A percentile compares a stretch with the other conserved stretches of the same genome.
Evolutionary conservation across 2,329 filamentous ascomycete species (phyloP).

Genomic region (Xylaria sp.): DNA sequence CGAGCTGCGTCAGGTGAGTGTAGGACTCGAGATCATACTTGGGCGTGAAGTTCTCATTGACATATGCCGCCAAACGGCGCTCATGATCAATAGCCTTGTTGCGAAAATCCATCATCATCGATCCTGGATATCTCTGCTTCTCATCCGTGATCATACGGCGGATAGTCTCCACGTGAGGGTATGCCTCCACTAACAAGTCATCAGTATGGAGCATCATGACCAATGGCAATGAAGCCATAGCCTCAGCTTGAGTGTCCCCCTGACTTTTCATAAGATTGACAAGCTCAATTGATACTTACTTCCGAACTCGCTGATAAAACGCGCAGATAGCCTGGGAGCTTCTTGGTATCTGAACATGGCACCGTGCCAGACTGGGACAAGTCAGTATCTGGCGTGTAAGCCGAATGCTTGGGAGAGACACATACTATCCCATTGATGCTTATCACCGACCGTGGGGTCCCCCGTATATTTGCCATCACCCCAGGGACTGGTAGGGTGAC

Average conservation of each 20-base stretch:
- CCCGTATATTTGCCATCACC: constrained; percentile 60
- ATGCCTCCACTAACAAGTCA: constrained; percentile 55
- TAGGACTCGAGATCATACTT: constrained; percentile 40
- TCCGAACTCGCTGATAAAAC: constrained; percentile 78
- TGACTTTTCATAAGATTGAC: too few species aligned
- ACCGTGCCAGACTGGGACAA: constrained; percentile 62
- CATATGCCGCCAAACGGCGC: constrained; percentile 65
- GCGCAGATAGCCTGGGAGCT: constrained; percentile 62
- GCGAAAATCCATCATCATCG: constrained; percentile 70
- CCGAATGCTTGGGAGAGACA: neutral
- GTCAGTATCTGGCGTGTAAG: constrained; percentile 4
- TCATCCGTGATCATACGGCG: constrained; percentile 54
- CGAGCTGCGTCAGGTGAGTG: constrained; percentile 50
- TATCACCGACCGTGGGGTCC: constrained; percentile 67
- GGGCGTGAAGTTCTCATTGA: constrained; percentile 68
- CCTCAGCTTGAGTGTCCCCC: too few species aligned
- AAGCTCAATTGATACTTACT: constrained; percentile 32
- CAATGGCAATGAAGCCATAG: neutral
- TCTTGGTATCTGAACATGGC: constrained; percentile 74
- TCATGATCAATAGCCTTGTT: constrained; percentile 77
- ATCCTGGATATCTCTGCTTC: constrained; percentile 57
- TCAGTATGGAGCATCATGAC: constrained; percentile 2
- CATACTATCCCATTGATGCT: constrained; percentile 71
- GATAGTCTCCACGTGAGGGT: constrained; percentile 69
- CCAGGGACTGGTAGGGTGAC: constrained; percentile 68